Conservation (phyloP, 2,329 filamentous ascomycete genomes). For the Trichophyton schoenleinii region DNA sequence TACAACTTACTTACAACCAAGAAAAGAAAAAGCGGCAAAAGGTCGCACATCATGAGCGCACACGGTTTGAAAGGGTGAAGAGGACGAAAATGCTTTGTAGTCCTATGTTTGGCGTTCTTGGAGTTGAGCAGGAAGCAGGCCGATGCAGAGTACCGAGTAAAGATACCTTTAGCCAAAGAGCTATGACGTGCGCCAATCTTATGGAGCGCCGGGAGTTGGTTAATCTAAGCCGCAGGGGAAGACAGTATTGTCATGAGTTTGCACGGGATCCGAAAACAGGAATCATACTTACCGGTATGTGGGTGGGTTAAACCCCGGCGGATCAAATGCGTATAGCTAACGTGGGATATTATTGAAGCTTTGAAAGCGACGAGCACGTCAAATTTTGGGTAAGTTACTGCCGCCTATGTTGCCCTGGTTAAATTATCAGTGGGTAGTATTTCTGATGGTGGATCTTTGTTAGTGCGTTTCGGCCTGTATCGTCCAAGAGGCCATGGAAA, state of each 20-base stretch:
- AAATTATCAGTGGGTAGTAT: background rate
- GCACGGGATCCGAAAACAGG: conserved; percentile 25
- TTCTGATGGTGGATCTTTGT: background rate
- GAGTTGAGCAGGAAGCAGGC: conserved; percentile 22
- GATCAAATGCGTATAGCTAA: background rate
- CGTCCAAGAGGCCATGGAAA: conserved; percentile 5
- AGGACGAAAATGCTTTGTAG: conserved; percentile 20
- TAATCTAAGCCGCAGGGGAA: conserved; percentile 16
- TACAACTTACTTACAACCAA: background rate
- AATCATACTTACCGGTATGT: conserved; percentile 27
- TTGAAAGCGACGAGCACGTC: conserved; percentile 1
- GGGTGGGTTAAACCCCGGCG: background rate
- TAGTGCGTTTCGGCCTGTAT: conserved; percentile 5
- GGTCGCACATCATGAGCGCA: conserved; percentile 17
- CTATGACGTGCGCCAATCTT: conserved; percentile 23
- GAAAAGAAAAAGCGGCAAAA: conserved; percentile 21
- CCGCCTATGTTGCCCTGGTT: background rate
- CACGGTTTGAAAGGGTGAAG: conserved; percentile 24
- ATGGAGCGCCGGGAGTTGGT: conserved; percentile 21
- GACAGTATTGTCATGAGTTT: conserved; percentile 12
- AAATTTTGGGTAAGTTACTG: conserved; percentile 8
- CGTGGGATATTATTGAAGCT: background rate
- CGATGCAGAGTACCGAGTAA: conserved; percentile 11
- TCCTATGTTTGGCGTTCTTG: conserved; percentile 17
- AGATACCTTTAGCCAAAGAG: conserved; percentile 19